These are phyloP conservation scores for Fusarium sp. DNA, from an alignment of 2,329 filamentous ascomycete genomes.

Conservation along the genomic window DNA sequence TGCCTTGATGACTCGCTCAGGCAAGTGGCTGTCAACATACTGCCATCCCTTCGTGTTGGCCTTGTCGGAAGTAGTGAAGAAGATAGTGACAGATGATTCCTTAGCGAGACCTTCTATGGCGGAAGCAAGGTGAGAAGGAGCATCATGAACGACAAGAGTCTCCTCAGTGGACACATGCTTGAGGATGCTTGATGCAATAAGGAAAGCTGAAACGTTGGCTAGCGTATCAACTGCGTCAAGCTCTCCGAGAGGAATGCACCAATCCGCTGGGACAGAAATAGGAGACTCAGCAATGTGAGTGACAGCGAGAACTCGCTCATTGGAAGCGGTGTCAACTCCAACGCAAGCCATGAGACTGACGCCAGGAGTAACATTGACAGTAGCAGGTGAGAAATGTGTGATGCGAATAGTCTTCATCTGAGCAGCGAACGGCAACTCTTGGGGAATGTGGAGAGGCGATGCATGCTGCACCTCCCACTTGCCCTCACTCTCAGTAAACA, in stretches of 20 bases:
- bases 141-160: rapidly evolving
- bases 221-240: background rate
- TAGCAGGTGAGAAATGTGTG: background rate
- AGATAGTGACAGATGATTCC: rapidly evolving
- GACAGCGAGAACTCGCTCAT: rapidly evolving
- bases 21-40: rapidly evolving
- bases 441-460: background rate
- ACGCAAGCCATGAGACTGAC: rapidly evolving
- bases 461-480: background rate
- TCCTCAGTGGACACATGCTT: rapidly evolving
- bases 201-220: background rate
- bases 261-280: background rate
- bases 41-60: rapidly evolving
- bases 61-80: rapidly evolving
- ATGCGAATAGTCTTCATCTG: background rate
- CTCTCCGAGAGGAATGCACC: background rate
- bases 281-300: background rate
- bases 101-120: rapidly evolving
- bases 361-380: rapidly evolving
- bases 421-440: rapidly evolving
- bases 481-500: rapidly evolving
- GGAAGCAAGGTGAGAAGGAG: background rate
- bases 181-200: background rate
- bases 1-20: background rate
- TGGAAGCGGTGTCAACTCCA: rapidly evolving